A percentile compares a stretch with the other conserved stretches of the same genome.
phyloP scores from a whole-genome alignment of 345 rosid species.

The Nasturtium officinale region DNA sequence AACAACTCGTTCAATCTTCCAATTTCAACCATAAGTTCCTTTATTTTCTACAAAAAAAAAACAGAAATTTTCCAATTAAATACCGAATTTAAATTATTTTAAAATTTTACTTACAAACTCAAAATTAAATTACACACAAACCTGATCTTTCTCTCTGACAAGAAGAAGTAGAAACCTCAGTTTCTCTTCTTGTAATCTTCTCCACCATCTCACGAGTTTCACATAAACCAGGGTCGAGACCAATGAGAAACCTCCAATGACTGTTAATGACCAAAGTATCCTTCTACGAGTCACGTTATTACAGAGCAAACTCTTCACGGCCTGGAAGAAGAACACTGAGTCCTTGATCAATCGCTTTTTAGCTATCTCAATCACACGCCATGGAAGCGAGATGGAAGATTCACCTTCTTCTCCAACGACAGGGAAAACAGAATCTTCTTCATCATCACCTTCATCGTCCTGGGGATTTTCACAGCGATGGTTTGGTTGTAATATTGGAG shows the following conservation, averaged over 20 bases:
- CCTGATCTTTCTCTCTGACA: constrained; percentile 44
- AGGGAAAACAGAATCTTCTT: constrained; percentile 8
- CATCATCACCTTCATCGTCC: constrained; percentile 17
- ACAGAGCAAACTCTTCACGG: constrained; percentile 2
- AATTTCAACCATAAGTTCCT: constrained; percentile 31
- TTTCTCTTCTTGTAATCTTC: constrained; percentile 38
- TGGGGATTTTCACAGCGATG: constrained; percentile 5
- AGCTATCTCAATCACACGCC: constrained; percentile 28
- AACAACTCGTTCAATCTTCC: constrained; percentile 37
- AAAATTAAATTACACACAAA: constrained; percentile 11
- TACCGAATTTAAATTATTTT: too few species aligned
- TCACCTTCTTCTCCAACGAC: constrained; percentile 29
- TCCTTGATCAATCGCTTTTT: constrained; percentile 20
- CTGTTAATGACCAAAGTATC: constrained; percentile 33
- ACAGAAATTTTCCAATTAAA: background rate
- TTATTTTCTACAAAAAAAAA: constrained; percentile 35
- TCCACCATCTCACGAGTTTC: constrained; percentile 43
- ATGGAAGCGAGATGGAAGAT: constrained; percentile 19
- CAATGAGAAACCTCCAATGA: constrained; percentile 22
- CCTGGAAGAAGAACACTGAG: background rate
- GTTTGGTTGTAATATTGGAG: constrained; percentile 23
- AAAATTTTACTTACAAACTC: background rate
- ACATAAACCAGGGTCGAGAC: constrained; percentile 31
- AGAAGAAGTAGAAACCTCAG: constrained; percentile 25
- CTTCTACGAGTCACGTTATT: constrained; percentile 18